Base-by-base conservation (phyloP, 1,139 yeast genomes). In the Insectozyma bohioensis region DNA sequence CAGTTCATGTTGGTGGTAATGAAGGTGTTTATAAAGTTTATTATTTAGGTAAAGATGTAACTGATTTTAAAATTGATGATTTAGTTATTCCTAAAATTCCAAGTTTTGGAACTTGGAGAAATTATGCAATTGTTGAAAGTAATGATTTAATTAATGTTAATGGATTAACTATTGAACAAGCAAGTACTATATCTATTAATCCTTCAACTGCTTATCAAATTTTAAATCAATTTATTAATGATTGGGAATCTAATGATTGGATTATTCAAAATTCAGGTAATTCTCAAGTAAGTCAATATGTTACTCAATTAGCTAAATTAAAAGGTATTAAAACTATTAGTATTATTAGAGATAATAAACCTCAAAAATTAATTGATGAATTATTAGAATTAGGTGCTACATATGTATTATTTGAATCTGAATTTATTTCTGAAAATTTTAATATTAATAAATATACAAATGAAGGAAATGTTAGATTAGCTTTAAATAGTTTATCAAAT, bases 1-100 rank as follows among this genome's bases (percentile, higher is more conserved):
- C 92, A 1, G 64, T 75, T 24, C 92, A 92, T 2, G 80, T 86
- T 35, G 88, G 87, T 19, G 97, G 97, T 36, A 90, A 61, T 39
- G 69, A 63, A 42, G 67, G 67, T 5, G 48, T 56, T 4, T 59
- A 50, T 38, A 49, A 54, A 31, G 50, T 63, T n/a, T 37, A 49
- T 20, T 45, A 47, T 18, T 46, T 53, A 4, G 67, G 67, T 10
- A 19, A 43, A 3, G 45, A 38, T 10, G 51, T 58, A 12, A 27
- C 37, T 2, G 35, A 37, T 14, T 57, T 49, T 39, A 30, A 39
- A 14, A 46, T 41, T 10, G 66, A 65, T 4, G 66, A 62, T 42
- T 48, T 59, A 51, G 65, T 60, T 10, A 51, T 61, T 31, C 58
- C 66, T 6, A 49, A 44, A 23, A 36, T 47, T 19, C 50, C 61